Evolutionary conservation across 2,329 filamentous ascomycete species (phyloP).

Genomic region (Colletotrichum eleusines): DNA sequence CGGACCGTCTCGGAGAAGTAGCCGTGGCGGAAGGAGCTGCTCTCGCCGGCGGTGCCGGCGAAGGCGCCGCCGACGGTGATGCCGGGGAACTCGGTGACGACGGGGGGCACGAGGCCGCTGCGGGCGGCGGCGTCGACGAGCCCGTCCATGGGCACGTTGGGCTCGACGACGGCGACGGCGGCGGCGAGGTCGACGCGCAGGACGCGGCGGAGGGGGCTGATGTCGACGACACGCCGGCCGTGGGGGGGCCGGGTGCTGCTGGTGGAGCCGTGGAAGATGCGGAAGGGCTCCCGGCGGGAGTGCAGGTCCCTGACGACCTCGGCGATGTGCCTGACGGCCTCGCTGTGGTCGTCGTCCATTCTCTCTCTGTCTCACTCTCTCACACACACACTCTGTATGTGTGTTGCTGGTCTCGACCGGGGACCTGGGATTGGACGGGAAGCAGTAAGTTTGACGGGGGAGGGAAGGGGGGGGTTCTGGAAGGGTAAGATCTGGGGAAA

Average conservation of each 20-base stretch:
- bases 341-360: constrained; percentile 57
- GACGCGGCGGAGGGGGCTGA: constrained; percentile 72
- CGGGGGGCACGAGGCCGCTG: constrained; percentile 69
- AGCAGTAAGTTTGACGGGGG: background rate
- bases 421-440: background rate
- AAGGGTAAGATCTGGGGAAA: constrained; percentile 12
- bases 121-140: constrained; percentile 70
- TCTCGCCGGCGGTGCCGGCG: constrained; percentile 75
- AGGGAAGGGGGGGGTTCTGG: background rate
- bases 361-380: background rate
- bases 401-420: background rate
- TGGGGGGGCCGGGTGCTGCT: constrained; percentile 76
- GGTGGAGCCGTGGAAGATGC: constrained; percentile 83
- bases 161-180: constrained; percentile 74
- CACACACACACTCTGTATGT: background rate
- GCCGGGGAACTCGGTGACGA: constrained; percentile 80
- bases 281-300: constrained; percentile 66
- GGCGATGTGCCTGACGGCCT: constrained; percentile 58
- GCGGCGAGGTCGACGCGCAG: constrained; percentile 66
- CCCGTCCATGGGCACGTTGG: constrained; percentile 76
- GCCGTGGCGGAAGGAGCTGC: constrained; percentile 75
- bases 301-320: constrained; percentile 59
- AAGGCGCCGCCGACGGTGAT: constrained; percentile 79
- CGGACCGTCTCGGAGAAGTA: constrained; percentile 73
- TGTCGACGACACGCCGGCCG: constrained; percentile 72